phyloP scores from a whole-genome alignment of 495 filamentous ascomycete species.

The Opeltia flavorubescens region DNA sequence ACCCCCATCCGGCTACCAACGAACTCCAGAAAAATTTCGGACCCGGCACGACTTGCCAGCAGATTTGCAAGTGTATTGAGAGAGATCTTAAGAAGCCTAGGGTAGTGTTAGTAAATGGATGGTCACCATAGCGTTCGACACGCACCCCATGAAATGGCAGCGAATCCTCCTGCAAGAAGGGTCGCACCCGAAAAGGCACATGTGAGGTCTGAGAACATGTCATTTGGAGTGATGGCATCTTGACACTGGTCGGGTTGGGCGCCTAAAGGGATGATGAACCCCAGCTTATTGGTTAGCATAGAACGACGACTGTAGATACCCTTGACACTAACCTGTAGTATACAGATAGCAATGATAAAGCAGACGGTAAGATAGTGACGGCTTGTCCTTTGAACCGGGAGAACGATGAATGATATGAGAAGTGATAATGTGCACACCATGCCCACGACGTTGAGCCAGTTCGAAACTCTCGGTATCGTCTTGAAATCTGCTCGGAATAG shows the following conservation, averaged over 20 bases:
- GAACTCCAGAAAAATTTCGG: slow-evolving; percentile 81
- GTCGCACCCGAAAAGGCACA: slow-evolving; percentile 86
- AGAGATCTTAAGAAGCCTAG: slow-evolving; percentile 72
- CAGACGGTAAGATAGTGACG: slow-evolving; percentile 88
- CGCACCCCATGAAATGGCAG: slow-evolving; percentile 66
- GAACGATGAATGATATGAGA: slow-evolving; percentile 63
- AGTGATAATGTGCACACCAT: slow-evolving; percentile 61
- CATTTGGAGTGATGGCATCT: slow-evolving; percentile 82
- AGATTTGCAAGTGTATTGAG: slow-evolving; percentile 92
- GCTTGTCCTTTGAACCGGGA: slow-evolving; percentile 81
- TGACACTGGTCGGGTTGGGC: slow-evolving; percentile 70
- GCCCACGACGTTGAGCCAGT: slow-evolving; percentile 67
- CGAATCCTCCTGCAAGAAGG: slow-evolving; percentile 71
- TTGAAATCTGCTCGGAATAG: slow-evolving; percentile 38
- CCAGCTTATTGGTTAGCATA: slow-evolving; percentile 40
- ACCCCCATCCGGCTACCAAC: slow-evolving; percentile 65
- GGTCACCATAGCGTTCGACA: neutral
- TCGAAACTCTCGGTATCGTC: slow-evolving; percentile 46
- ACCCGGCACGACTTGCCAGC: slow-evolving; percentile 87
- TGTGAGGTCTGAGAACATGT: slow-evolving; percentile 66
- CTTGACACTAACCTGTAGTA: slow-evolving; percentile 56
- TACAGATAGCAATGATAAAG: slow-evolving; percentile 55
- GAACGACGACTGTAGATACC: slow-evolving; percentile 11
- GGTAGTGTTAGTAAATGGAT: neutral
- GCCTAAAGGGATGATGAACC: slow-evolving; percentile 82